Evolutionary conservation across 331 rosid genomes (phyloP), one percentile per base, ranked within the genome.

Genomic region (Prunus yedoensis): DNA sequence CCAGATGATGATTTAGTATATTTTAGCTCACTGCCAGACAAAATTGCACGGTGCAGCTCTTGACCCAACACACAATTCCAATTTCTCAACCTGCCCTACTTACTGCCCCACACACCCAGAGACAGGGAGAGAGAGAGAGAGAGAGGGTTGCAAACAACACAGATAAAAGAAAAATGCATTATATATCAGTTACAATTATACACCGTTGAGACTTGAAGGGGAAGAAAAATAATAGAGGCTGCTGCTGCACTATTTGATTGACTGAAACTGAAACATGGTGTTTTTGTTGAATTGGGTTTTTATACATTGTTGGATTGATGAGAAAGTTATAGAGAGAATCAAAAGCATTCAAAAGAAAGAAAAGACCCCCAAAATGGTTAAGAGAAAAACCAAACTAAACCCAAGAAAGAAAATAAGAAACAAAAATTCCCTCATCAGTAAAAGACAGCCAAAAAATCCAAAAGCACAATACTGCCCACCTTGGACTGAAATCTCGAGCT

Each of bases 361-460:
- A 1, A 50, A 83, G 16, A 13, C 5, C 68, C 21, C 49, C 68
- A 65, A 83, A 86, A 45, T 75, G 51, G 80, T 68, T 20, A 82
- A 79, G 47, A 62, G 47, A 57, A 49, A 68, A 74, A 30, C 30
- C 45, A 32, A 74, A 54, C 10, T 11, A 25, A 68, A 52, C 59
- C 50, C 56, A 43, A 25, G 58, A 27, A 60, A 30, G 20, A 41
- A 73, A 25, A 63, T 27, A 60, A 30, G 27, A 41, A 73, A 51
- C 38, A 69, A 66, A 62, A 67, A 21, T 54, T 47, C 76, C 81
- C 71, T 16, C 80, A 71, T 81, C 73, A 49, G 79, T 73, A 75
- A 84, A 81, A 80, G 84, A 79, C 80, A 21, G 46, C 58, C 66
- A 82, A 80, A 68, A 66, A 74, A 71, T 78, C 88, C 74, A 62